A percentile compares a stretch with the other conserved stretches of the same genome.
phyloP scores from a whole-genome alignment of 176 grass and related monocot genomes.

The Triticum dicoccoides region DNA sequence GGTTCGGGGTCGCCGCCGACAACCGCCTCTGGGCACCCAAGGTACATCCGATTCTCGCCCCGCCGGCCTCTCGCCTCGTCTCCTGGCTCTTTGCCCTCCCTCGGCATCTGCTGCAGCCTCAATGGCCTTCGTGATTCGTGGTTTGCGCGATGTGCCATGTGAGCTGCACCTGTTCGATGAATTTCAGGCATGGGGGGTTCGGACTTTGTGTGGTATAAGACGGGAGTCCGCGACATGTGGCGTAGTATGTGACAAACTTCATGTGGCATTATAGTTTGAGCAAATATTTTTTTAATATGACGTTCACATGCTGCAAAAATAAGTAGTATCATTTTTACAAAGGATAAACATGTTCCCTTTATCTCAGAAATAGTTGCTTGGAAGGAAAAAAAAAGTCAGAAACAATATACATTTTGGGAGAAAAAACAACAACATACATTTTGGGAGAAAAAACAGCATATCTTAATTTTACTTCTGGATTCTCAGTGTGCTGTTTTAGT shows the following conservation, averaged over 20 bases:
- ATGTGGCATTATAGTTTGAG: not conserved
- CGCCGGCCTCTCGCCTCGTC: not conserved
- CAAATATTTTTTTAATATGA: not conserved
- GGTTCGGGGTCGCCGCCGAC: slow-evolving; percentile 51
- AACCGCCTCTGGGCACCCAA: slow-evolving; percentile 69
- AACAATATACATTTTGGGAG: not conserved
- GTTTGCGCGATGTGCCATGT: not conserved
- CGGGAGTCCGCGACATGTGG: not conserved
- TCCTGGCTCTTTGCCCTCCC: not conserved
- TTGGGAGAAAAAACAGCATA: not conserved
- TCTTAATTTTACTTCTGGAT: not conserved
- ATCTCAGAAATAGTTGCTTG: not conserved
- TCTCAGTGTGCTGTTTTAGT: not conserved
- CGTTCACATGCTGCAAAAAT: not conserved
- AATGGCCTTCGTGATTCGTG: not conserved
- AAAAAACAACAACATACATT: not conserved
- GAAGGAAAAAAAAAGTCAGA: not conserved
- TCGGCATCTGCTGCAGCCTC: not conserved
- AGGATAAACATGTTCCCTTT: not conserved
- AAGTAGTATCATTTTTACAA: not conserved
- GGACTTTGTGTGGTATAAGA: not conserved
- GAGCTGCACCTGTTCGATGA: slow-evolving; percentile 21
- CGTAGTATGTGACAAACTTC: not conserved
- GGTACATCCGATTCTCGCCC: slow-evolving; percentile 24
- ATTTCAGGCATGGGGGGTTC: not conserved